Percentiles rank a stretch among this genome's conserved stretches.
phyloP scores from a whole-genome alignment of 2,329 filamentous ascomycete genomes.

The Xylaria sp. region DNA sequence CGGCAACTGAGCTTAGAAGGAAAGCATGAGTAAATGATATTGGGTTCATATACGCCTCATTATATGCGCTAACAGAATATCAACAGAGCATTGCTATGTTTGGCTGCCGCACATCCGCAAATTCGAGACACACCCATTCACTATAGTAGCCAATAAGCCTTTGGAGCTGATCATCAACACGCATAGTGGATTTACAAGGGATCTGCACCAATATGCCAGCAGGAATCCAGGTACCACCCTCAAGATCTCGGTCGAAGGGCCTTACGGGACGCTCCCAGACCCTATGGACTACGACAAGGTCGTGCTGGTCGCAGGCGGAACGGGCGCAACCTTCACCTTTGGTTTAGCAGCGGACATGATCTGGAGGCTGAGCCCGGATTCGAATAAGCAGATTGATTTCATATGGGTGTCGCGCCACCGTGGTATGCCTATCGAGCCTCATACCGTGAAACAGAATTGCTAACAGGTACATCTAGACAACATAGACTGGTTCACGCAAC shows the following conservation, averaged over 20 bases:
- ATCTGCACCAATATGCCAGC: constrained; percentile 58
- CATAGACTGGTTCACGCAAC: constrained; percentile 47
- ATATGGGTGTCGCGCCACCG: constrained; percentile 56
- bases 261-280: constrained; percentile 62
- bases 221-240: constrained; percentile 56
- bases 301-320: constrained; percentile 65
- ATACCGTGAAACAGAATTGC: not conserved
- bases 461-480: constrained; percentile 38
- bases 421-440: constrained; percentile 43
- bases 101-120: constrained; percentile 65
- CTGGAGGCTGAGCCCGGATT: constrained; percentile 47
- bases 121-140: constrained; percentile 68
- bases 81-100: constrained; percentile 61
- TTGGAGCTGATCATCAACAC: constrained; percentile 65
- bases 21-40: not conserved
- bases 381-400: constrained; percentile 50
- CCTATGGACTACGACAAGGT: constrained; percentile 59
- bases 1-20: not conserved
- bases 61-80: not conserved
- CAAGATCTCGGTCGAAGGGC: constrained; percentile 61
- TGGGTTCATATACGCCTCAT: not conserved
- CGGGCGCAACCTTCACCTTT: constrained; percentile 65
- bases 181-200: constrained; percentile 63
- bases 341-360: constrained; percentile 55
- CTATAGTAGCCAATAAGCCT: constrained; percentile 58